Base-by-base conservation (phyloP, 441 rosid genomes). In the Viola pubescens region DNA sequence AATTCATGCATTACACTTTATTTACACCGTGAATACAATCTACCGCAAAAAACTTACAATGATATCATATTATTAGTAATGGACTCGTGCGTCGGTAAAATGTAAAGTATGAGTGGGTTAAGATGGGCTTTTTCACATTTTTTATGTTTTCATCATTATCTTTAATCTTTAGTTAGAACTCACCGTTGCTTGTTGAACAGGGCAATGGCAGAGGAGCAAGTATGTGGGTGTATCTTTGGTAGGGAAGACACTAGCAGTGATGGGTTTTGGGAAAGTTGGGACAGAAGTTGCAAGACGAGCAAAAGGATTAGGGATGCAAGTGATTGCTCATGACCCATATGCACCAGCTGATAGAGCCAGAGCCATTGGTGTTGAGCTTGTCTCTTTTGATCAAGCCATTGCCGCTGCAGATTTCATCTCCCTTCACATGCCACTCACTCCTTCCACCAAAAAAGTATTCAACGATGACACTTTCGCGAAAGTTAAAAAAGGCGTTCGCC, bases 241-340 rank as follows among this genome's bases (percentile, higher is more conserved):
- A 4, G 95, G 96, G 3, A 88, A 91, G 69, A 91, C 95, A 5
- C 76, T 91, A 65, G 92, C 86, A 3, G 82, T 91, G 9, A 44
- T 86, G 81, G 98, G 98, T 45, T 91, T 91, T 11, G 96, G 98
- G 0, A 86, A 91, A 78, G 98, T 91, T 43, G 98, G 98, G 43
- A 80, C 89, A 2, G 92, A 91, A 77, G 98, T 91, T 49, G 90
- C 95, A 37, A 71, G 96, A 3, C 81, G 98, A 16, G 96, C 96
- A 39, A 91, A 86, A 74, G 98, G 96, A 3, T 83, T 91, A 26
- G 98, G 96, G 10, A 91, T 91, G 96, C 81, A 81, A 42, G 92
- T 91, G 37, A 76, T 88, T 52, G 86, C 96, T 37, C 92, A 88
- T 52, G 98, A 91, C 59, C 98, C 98, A 1, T 91, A 86, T 55